These are phyloP conservation scores for Golubevia pallescens DNA, from an alignment of 1,284 basidiomycete species.

Conservation along the genomic window DNA sequence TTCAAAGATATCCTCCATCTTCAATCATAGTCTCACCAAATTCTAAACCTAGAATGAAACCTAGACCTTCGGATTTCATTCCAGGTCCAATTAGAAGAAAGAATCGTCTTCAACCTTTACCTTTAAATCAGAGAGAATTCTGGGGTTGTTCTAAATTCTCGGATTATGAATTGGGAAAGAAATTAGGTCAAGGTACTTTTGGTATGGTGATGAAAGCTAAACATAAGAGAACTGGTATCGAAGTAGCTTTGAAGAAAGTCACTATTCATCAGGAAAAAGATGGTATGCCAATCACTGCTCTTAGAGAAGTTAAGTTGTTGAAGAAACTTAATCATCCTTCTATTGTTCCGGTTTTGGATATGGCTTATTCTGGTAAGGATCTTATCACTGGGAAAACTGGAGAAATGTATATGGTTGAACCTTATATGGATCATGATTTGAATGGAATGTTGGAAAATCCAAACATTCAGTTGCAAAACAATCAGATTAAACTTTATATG, in stretches of 20 bases:
- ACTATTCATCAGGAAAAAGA: constrained; percentile 61
- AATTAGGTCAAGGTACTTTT: constrained; percentile 12
- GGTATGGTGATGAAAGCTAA: constrained; percentile 48
- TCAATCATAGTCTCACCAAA: no score
- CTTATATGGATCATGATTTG: constrained; percentile 64
- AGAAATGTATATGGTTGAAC: constrained; percentile 64
- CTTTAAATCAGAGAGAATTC: constrained; percentile 14
- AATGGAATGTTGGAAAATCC: constrained; percentile 57
- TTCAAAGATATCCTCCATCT: no score
- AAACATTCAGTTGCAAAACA: constrained; percentile 32
- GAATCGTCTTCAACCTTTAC: background rate
- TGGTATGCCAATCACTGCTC: constrained; percentile 57
- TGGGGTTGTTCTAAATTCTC: constrained; percentile 47
- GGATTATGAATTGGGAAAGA: constrained; percentile 52
- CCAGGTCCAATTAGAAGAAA: background rate
- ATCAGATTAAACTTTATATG: constrained; percentile 64
- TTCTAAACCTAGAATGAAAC: no score
- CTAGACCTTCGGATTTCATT: no score
- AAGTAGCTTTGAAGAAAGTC: constrained; percentile 59
- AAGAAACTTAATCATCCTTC: constrained; percentile 50
- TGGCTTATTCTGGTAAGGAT: constrained; percentile 32
- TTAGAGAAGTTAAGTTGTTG: constrained; percentile 61
- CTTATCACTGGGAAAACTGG: constrained; percentile 25
- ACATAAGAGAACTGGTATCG: constrained; percentile 39
- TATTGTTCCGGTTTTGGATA: constrained; percentile 59